A percentile compares a stretch with the other conserved stretches of the same genome.
These are phyloP conservation scores for Tricholoma sp. DNA, from an alignment of 768 basidiomycete genomes.

Conservation along the genomic window DNA sequence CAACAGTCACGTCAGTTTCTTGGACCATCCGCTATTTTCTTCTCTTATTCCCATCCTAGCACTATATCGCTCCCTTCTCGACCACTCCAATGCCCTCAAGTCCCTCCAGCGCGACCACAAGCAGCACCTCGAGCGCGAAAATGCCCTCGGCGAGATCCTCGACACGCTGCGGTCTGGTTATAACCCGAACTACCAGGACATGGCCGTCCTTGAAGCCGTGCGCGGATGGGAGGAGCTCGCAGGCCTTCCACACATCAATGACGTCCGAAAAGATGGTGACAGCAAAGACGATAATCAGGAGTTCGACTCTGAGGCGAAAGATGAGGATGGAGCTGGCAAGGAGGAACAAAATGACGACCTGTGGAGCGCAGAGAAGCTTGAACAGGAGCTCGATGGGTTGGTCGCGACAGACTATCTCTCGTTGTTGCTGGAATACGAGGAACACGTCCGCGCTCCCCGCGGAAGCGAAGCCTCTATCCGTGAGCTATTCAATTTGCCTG, in stretches of 20 bases:
- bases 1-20: conserved; percentile 71
- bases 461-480: conserved; percentile 42
- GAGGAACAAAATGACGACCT: conserved; percentile 45
- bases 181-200: conserved; percentile 99
- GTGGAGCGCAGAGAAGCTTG: conserved; percentile 58
- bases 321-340: conserved; percentile 21
- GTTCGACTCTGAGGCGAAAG: conserved; percentile 23
- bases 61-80: conserved; percentile 67
- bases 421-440: conserved; percentile 74
- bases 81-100: conserved; percentile 70
- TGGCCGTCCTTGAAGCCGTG: conserved; percentile 96
- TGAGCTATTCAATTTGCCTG: conserved; percentile 32
- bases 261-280: conserved; percentile 47
- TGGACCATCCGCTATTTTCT: neutral
- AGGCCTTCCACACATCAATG: conserved; percentile 66
- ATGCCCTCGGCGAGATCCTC: conserved; percentile 77
- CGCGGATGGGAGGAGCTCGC: conserved; percentile 85
- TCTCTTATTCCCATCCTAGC: conserved; percentile 39
- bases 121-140: conserved; percentile 69
- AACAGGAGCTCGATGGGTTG: conserved; percentile 50
- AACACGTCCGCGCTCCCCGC: conserved; percentile 45
- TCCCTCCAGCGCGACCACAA: conserved; percentile 71
- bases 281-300: conserved; percentile 28
- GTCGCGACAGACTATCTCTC: conserved; percentile 66
- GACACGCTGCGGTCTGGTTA: conserved; percentile 76